Conservation (phyloP, 352 stramenopile species). For the Thalassiosira hispida region DNA sequence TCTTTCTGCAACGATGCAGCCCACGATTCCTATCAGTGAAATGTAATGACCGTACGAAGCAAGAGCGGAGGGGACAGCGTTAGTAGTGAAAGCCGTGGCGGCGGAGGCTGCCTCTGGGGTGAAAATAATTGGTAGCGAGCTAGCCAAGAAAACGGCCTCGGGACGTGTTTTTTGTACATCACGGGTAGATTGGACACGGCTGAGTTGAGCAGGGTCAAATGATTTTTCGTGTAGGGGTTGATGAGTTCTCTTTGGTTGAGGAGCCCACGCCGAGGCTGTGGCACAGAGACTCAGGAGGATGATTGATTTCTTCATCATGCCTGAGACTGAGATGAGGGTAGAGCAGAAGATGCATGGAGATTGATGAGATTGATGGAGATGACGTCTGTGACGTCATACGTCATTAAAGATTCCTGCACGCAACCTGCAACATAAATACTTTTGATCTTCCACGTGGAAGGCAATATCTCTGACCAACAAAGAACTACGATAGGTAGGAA, state of each 20-base stretch:
- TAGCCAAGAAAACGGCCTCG: conserved; percentile 30
- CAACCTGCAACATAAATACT: too few relatives aligned
- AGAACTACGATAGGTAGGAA: too few relatives aligned
- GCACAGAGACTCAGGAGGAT: conserved; percentile 17
- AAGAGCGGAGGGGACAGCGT: conserved; percentile 57
- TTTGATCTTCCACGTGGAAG: too few relatives aligned
- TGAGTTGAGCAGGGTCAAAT: conserved; percentile 36
- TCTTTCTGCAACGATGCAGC: conserved; percentile 64
- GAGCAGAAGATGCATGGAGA: too few relatives aligned
- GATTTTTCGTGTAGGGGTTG: conserved; percentile 16
- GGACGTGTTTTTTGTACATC: conserved; percentile 5
- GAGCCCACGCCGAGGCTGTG: conserved; percentile 17
- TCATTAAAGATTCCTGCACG: too few relatives aligned
- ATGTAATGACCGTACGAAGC: conserved; percentile 78
- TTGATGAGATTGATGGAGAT: too few relatives aligned
- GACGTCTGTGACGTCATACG: too few relatives aligned
- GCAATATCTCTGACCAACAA: too few relatives aligned
- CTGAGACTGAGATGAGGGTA: too few relatives aligned
- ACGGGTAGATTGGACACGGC: neutral
- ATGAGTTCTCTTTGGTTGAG: conserved; percentile 11
- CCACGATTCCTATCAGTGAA: conserved; percentile 59
- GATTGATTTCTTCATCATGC: conserved; percentile 17
- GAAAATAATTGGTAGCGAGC: conserved; percentile 16
- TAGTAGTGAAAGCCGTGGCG: conserved; percentile 37
- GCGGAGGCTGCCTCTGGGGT: conserved; percentile 33